Conservation (phyloP, 2,329 filamentous ascomycete genomes). For the Teratosphaeria zuluensis region DNA sequence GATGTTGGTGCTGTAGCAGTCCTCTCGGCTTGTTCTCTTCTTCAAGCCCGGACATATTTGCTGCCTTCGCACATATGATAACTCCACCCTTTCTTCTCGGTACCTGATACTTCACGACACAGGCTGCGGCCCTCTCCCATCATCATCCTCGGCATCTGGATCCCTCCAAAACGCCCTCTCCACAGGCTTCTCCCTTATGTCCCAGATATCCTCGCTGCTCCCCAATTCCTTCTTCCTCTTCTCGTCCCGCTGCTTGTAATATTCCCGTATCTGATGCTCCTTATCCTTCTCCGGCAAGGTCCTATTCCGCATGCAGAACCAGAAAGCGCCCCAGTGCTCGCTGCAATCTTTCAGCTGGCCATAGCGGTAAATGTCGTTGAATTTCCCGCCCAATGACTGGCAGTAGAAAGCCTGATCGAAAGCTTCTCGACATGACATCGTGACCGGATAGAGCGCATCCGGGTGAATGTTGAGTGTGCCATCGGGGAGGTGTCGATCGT, state of each 20-base stretch:
- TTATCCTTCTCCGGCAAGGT: constrained; percentile 50
- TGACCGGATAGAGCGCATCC: constrained; percentile 64
- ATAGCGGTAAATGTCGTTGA: constrained; percentile 82
- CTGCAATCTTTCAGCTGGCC: constrained; percentile 67
- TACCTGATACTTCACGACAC: constrained; percentile 19
- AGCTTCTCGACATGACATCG: constrained; percentile 79
- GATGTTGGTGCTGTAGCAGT: too few relatives aligned
- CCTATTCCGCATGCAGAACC: constrained; percentile 90
- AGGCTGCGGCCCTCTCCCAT: constrained; percentile 14
- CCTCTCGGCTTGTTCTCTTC: too few relatives aligned
- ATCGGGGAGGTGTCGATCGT: constrained; percentile 17
- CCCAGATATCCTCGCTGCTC: constrained; percentile 91
- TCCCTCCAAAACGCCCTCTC: constrained; percentile 35
- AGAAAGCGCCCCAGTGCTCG: constrained; percentile 87
- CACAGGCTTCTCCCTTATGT: constrained; percentile 56
- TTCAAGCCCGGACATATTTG: too few relatives aligned
- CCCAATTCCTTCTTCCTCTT: constrained; percentile 52
- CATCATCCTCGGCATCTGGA: constrained; percentile 21
- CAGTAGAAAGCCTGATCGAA: constrained; percentile 95
- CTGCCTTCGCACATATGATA: too few relatives aligned
- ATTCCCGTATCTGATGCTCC: constrained; percentile 51
- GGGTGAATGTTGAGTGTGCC: constrained; percentile 31
- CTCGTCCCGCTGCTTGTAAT: constrained; percentile 57
- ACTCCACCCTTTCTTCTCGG: too few relatives aligned
- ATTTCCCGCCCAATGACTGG: constrained; percentile 82